Evolutionary conservation across 2,329 filamentous ascomycete species (phyloP).

Genomic region (Tolypocladium nubicola): DNA sequence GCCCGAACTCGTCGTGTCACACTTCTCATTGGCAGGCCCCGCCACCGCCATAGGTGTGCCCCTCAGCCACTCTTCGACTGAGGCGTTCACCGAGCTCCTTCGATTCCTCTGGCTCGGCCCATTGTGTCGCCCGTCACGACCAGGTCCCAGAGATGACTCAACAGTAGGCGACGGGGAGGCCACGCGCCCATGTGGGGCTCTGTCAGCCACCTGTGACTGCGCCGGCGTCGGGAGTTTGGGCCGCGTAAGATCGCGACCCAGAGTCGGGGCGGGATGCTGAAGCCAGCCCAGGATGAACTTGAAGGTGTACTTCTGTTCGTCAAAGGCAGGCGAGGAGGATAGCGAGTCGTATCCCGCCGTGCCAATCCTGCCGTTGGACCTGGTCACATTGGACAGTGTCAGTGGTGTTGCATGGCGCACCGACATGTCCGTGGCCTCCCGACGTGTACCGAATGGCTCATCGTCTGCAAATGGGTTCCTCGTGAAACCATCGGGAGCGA

Average conservation of each 20-base stretch:
- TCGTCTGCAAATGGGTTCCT: not conserved
- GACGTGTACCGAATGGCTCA: constrained; percentile 21
- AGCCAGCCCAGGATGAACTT: constrained; percentile 65
- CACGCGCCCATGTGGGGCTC: constrained; percentile 22
- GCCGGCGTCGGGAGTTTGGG: constrained; percentile 63
- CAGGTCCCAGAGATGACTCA: not conserved
- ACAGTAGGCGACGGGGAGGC: not conserved
- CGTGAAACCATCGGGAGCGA: not conserved
- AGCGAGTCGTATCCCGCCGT: constrained; percentile 41
- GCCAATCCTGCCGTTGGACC: constrained; percentile 18
- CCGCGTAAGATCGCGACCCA: constrained; percentile 52
- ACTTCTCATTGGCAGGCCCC: not conserved
- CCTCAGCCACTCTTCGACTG: constrained; percentile 16
- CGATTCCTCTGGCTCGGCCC: not conserved
- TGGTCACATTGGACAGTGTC: constrained; percentile 5
- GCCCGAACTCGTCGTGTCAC: not conserved
- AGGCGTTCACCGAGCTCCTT: constrained; percentile 19
- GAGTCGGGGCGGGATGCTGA: constrained; percentile 40
- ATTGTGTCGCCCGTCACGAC: not conserved
- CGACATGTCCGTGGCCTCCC: constrained; percentile 33
- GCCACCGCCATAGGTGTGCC: constrained; percentile 5
- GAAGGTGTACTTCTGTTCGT: constrained; percentile 54
- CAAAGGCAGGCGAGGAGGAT: constrained; percentile 43
- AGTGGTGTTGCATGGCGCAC: not conserved
- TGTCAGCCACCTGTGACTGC: constrained; percentile 47